Base-by-base conservation (phyloP, 345 rosid genomes). In the Salix purpurea region DNA sequence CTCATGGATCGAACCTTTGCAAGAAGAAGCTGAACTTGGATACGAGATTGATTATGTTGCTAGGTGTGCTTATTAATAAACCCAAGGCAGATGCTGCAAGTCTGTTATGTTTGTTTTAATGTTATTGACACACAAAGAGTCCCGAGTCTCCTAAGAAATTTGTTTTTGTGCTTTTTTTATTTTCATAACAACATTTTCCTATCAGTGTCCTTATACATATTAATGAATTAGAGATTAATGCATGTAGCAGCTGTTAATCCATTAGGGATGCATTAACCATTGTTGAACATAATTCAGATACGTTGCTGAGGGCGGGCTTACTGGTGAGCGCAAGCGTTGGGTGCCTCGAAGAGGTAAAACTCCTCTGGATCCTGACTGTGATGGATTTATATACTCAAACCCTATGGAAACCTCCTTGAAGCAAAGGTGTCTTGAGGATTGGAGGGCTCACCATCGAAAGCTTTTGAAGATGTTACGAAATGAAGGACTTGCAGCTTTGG, bases 291-390 rank as follows among this genome's bases (percentile, higher is more conserved):
- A 76, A 74, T 75, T 75, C 79, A 94, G 98, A 90, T 95, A 95
- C 72, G 65, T 89, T 71, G 92, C 83, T 68, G 99, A 95, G 80
- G 99, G 99, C 73, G 99, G 99, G 48, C 96, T 95, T 67, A 92
- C 97, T 70, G 99, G 97, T 79, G 99, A 95, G 21, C 94, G 97
- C 80, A 95, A 95, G 84, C 91, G 97, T 72, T 95, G 99, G 99
- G 99, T 95, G 69, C 99, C 99, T 44, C 89, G 97, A 80, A 87
- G 92, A 79, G 97, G 99, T 42, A 91, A 90, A 86, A 84, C 97
- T 77, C 98, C 97, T 77, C 81, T 95, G 77, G 99, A 95, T 84
- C 97, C 99, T 1, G 99, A 95, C 84, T 92, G 90, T 61, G 83
- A 82, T 81, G 99, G 99, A 64, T 95, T 95, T 74, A 81, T 89